Conservation (phyloP, 345 rosid genomes). For the Eucalyptus caleyi region DNA sequence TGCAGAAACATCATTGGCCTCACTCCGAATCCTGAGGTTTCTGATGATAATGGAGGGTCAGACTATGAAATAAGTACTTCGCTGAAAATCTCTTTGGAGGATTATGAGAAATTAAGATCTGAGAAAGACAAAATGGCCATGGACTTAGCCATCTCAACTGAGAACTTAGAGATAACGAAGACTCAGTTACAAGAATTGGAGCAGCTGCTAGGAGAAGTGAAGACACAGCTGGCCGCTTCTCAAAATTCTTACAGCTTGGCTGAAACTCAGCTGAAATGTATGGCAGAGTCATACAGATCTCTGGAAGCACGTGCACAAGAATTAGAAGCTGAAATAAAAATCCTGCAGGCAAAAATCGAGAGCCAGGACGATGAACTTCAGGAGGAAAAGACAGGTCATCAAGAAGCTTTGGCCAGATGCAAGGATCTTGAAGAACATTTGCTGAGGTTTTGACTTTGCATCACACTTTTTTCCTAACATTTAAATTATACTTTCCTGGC, state of each 20-base stretch:
- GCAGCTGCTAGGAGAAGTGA: slow-evolving; percentile 57
- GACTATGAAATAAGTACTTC: slow-evolving; percentile 29
- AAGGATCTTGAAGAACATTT: slow-evolving; percentile 77
- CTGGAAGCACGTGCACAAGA: slow-evolving; percentile 74
- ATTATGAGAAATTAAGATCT: slow-evolving; percentile 49
- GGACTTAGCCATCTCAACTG: slow-evolving; percentile 49
- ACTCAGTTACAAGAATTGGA: slow-evolving; percentile 72
- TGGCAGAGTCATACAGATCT: slow-evolving; percentile 90
- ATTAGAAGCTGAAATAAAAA: slow-evolving; percentile 61
- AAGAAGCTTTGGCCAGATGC: slow-evolving; percentile 49
- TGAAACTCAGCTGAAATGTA: slow-evolving; percentile 93
- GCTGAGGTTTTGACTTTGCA: slow-evolving; percentile 38
- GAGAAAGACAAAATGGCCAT: slow-evolving; percentile 58
- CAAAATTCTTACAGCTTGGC: slow-evolving; percentile 74
- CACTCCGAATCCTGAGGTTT: slow-evolving; percentile 44
- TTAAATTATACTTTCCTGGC: background rate
- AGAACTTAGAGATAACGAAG: slow-evolving; percentile 58
- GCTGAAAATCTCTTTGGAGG: slow-evolving; percentile 37
- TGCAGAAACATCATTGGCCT: slow-evolving; percentile 34
- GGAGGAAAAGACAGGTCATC: slow-evolving; percentile 51
- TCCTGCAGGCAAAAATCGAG: slow-evolving; percentile 43
- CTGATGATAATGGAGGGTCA: slow-evolving; percentile 50
- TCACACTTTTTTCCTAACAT: background rate
- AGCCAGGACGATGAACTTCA: slow-evolving; percentile 53
- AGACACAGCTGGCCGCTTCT: slow-evolving; percentile 57